Evolutionary conservation across 2,329 filamentous ascomycete genomes (phyloP).

Genomic region (Ophiostoma montium): DNA sequence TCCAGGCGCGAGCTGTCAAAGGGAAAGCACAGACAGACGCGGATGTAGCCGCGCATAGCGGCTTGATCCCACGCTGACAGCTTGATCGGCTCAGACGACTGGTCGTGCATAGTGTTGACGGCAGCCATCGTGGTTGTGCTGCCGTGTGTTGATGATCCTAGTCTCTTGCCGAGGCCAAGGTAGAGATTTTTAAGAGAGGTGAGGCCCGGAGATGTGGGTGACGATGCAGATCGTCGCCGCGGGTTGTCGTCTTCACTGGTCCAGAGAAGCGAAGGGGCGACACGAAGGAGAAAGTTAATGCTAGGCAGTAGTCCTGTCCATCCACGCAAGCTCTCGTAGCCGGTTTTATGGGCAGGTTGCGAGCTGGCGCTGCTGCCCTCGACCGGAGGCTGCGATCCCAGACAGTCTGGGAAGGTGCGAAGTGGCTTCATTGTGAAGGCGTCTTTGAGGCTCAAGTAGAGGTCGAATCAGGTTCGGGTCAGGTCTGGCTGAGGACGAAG

Average conservation of each 20-base stretch:
- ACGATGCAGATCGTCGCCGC: background rate
- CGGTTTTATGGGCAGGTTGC: background rate
- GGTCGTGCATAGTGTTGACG: background rate
- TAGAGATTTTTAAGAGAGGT: background rate
- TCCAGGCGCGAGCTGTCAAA: slow-evolving; percentile 6
- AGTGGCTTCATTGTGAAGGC: background rate
- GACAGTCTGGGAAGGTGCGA: background rate
- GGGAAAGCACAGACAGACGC: slow-evolving; percentile 15
- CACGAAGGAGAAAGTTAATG: background rate
- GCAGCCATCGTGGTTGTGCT: background rate
- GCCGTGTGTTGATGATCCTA: background rate
- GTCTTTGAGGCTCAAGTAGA: background rate
- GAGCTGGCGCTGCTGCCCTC: background rate
- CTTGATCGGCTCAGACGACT: background rate
- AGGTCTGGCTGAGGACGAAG: too few relatives aligned
- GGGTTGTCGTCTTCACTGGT: background rate
- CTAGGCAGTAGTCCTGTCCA: background rate
- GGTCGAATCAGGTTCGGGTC: too few relatives aligned
- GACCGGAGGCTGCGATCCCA: background rate
- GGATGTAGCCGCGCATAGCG: slow-evolving; percentile 13
- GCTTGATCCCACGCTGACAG: slow-evolving; percentile 13
- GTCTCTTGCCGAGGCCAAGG: background rate
- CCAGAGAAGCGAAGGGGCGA: background rate
- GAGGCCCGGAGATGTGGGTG: background rate
- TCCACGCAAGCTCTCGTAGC: background rate